Evolutionary conservation across 768 basidiomycete genomes (phyloP).

Genomic region (Thelephora aurantiotincta): DNA sequence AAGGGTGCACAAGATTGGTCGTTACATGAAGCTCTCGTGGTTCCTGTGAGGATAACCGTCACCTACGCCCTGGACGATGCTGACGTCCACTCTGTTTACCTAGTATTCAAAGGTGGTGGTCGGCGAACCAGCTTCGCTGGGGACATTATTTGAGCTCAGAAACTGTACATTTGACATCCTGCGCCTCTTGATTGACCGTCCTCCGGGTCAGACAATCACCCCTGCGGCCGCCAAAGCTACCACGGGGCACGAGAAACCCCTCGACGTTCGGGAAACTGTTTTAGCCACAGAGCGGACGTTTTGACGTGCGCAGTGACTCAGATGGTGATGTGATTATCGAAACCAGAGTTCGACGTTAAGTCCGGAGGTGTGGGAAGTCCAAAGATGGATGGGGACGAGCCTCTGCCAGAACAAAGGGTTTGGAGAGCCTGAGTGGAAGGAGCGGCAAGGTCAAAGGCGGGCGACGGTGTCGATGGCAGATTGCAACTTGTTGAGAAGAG

Average conservation of each 20-base stretch:
- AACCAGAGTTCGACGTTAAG: conserved; percentile 46
- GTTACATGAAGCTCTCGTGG: conserved; percentile 46
- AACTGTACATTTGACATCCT: conserved; percentile 67
- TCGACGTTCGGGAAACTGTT: conserved; percentile 43
- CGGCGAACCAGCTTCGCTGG: conserved; percentile 71
- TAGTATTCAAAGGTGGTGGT: conserved; percentile 80
- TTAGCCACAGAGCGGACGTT: conserved; percentile 41
- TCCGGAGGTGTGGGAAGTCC: conserved; percentile 10
- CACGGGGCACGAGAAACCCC: conserved; percentile 25
- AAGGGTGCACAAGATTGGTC: conserved; percentile 60
- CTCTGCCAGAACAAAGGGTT: conserved; percentile 8
- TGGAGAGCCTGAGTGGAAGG: conserved; percentile 13
- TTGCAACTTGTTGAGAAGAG: conserved; percentile 53
- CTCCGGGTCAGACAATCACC: conserved; percentile 40
- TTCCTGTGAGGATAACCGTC: conserved; percentile 41
- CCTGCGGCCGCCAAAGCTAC: conserved; percentile 11
- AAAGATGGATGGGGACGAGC: conserved; percentile 33
- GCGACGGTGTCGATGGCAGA: conserved; percentile 29
- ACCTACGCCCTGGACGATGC: neutral
- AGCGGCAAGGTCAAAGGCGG: conserved; percentile 28
- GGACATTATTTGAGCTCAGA: conserved; percentile 77
- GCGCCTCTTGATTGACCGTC: conserved; percentile 47
- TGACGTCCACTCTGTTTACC: conserved; percentile 1
- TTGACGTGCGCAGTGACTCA: conserved; percentile 64
- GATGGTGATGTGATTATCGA: conserved; percentile 64